Evolutionary conservation across 1,284 basidiomycete species (phyloP).

Genomic region (Malassezia nana): DNA sequence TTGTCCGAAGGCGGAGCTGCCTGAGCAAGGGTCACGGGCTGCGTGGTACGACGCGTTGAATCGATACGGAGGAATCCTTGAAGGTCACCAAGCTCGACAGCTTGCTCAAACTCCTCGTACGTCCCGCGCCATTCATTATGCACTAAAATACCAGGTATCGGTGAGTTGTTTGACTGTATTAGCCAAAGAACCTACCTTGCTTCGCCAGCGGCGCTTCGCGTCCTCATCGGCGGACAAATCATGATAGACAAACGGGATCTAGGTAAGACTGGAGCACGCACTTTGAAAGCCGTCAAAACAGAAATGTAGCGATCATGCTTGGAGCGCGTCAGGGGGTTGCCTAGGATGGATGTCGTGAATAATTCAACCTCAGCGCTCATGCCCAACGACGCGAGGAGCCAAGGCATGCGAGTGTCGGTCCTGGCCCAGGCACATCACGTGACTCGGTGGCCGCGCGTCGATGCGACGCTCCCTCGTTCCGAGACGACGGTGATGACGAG

Average conservation of each 20-base stretch:
- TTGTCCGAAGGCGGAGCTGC: background rate
- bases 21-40: background rate
- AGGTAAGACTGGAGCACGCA: background rate
- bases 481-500: conserved; percentile 7
- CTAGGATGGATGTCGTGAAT: conserved; percentile 47
- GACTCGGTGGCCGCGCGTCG: conserved; percentile 17
- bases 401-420: background rate
- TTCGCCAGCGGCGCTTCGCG: conserved; percentile 43
- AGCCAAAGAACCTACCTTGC: conserved; percentile 24
- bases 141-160: conserved; percentile 43
- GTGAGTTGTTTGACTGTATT: conserved; percentile 27
- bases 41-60: conserved; percentile 6
- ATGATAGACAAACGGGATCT: conserved; percentile 43
- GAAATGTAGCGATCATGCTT: conserved; percentile 42
- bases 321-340: conserved; percentile 38
- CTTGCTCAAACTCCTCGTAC: conserved; percentile 46
- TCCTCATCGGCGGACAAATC: conserved; percentile 45
- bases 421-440: conserved; percentile 9
- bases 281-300: conserved; percentile 26
- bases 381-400: background rate
- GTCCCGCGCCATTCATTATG: conserved; percentile 47
- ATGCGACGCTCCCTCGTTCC: background rate
- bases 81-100: conserved; percentile 45
- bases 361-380: conserved; percentile 34
- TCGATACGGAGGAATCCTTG: conserved; percentile 36